A percentile compares a stretch with the other conserved stretches of the same genome.
phyloP scores from a whole-genome alignment of 768 basidiomycete genomes.

The Mycena albidolilacea region DNA sequence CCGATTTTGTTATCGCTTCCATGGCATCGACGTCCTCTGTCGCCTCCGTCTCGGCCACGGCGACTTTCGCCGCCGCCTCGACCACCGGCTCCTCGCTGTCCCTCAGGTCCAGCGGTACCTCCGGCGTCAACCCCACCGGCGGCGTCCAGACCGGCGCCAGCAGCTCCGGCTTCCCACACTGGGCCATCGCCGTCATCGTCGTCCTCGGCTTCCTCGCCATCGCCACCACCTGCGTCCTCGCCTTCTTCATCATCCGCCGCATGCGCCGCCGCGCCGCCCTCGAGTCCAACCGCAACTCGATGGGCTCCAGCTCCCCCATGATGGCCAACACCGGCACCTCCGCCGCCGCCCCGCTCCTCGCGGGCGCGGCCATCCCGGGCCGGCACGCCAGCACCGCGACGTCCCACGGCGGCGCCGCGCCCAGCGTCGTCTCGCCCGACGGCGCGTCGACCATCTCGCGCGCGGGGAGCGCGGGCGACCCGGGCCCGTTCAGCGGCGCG shows the following conservation, averaged over 20 bases:
- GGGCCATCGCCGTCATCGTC: constrained; percentile 94
- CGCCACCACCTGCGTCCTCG: constrained; percentile 74
- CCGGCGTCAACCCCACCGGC: constrained; percentile 43
- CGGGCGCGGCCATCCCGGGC: constrained; percentile 46
- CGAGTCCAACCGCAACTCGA: constrained; percentile 76
- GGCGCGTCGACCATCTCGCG: constrained; percentile 82
- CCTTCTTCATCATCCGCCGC: constrained; percentile 82
- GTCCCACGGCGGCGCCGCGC: constrained; percentile 51
- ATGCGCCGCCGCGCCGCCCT: constrained; percentile 66
- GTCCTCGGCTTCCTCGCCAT: constrained; percentile 90
- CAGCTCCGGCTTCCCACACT: constrained; percentile 76
- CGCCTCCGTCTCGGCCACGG: constrained; percentile 50
- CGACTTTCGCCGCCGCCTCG: constrained; percentile 44
- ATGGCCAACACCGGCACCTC: constrained; percentile 73
- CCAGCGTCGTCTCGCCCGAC: constrained; percentile 71
- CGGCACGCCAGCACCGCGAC: constrained; percentile 51
- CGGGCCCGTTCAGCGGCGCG: constrained; percentile 82
- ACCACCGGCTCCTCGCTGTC: constrained; percentile 38
- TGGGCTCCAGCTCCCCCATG: constrained; percentile 88
- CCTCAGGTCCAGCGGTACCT: constrained; percentile 27
- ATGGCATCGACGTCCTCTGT: constrained; percentile 62
- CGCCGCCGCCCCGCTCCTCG: constrained; percentile 66
- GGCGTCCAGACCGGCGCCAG: constrained; percentile 61
- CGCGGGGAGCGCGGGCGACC: constrained; percentile 70
- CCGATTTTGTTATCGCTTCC: constrained; percentile 75